These are phyloP conservation scores for Neonectria neomacrospora DNA, from an alignment of 2,329 filamentous ascomycete genomes.

Conservation along the genomic window DNA sequence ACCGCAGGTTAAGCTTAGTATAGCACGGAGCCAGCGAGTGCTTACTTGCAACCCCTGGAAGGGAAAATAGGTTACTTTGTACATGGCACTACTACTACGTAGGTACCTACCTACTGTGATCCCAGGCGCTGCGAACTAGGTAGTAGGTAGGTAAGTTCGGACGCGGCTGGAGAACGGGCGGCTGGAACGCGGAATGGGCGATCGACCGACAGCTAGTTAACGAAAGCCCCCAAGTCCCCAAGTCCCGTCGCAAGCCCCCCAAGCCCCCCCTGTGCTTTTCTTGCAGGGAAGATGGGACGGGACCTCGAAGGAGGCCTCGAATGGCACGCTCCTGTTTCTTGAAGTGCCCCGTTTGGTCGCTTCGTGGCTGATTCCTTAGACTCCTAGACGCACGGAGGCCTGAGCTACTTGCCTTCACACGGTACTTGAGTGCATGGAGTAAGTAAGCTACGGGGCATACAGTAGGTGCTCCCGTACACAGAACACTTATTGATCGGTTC, in stretches of 20 bases:
- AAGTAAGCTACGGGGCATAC: no score
- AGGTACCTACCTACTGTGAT: no score
- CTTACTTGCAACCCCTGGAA: background rate
- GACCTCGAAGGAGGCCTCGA: slow-evolving; percentile 1
- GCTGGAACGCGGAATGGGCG: background rate
- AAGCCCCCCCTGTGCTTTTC: background rate
- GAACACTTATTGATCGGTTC: background rate
- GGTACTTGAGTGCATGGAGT: no score
- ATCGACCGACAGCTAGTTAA: background rate
- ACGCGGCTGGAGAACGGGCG: background rate
- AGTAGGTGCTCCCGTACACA: no score
- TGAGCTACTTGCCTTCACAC: background rate
- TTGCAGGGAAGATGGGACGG: background rate
- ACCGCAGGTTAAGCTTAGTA: background rate
- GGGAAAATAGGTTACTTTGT: background rate
- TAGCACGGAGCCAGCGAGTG: background rate
- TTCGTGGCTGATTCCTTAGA: background rate
- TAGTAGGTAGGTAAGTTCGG: no score
- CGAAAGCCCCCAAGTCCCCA: background rate
- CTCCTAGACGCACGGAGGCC: background rate
- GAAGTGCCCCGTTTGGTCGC: background rate
- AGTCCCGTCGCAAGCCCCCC: no score
- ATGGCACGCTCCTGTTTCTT: background rate
- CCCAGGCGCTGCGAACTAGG: no score
- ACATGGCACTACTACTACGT: background rate